These are phyloP conservation scores for Coemansia erecta DNA, from an alignment of 192 early-diverging fungal species.

Conservation along the genomic window DNA sequence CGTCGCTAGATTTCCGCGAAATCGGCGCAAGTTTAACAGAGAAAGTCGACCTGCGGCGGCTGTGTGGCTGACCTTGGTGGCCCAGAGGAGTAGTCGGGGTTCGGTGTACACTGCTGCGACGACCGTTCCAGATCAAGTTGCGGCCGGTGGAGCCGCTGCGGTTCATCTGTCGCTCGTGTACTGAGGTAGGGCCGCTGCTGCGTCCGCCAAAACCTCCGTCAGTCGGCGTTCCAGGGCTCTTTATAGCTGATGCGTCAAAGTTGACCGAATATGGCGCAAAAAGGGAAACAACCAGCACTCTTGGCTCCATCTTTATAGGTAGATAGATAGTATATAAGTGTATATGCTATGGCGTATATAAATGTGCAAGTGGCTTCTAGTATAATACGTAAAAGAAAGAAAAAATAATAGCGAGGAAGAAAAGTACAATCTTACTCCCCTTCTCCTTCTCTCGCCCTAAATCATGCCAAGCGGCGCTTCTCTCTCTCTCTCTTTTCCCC, in stretches of 20 bases:
- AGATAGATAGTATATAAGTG: background rate
- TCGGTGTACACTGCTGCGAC: constrained; percentile 49
- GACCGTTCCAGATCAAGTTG: constrained; percentile 48
- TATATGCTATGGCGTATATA: background rate
- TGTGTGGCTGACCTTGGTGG: constrained; percentile 49
- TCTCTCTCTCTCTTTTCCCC: too few relatives aligned
- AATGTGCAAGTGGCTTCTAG: too few relatives aligned
- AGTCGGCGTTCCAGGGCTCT: constrained; percentile 14
- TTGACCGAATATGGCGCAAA: constrained; percentile 74
- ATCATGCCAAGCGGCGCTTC: too few relatives aligned
- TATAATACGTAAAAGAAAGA: background rate
- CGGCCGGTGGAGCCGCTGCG: constrained; percentile 39
- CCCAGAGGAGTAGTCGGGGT: constrained; percentile 51
- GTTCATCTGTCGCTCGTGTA: constrained; percentile 21
- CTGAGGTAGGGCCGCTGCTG: constrained; percentile 7
- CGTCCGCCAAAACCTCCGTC: background rate
- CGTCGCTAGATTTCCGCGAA: constrained; percentile 29
- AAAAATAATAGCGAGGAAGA: background rate
- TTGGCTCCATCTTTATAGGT: constrained; percentile 35
- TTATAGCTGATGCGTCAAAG: constrained; percentile 42
- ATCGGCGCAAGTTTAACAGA: constrained; percentile 51
- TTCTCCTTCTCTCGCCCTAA: too few relatives aligned
- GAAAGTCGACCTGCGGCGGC: constrained; percentile 48
- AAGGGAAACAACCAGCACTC: constrained; percentile 70
- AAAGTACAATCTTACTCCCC: too few relatives aligned